Evolutionary conservation across 2,329 filamentous ascomycete genomes (phyloP).

Genomic region (Pseudopyrenochaeta lycopersici): DNA sequence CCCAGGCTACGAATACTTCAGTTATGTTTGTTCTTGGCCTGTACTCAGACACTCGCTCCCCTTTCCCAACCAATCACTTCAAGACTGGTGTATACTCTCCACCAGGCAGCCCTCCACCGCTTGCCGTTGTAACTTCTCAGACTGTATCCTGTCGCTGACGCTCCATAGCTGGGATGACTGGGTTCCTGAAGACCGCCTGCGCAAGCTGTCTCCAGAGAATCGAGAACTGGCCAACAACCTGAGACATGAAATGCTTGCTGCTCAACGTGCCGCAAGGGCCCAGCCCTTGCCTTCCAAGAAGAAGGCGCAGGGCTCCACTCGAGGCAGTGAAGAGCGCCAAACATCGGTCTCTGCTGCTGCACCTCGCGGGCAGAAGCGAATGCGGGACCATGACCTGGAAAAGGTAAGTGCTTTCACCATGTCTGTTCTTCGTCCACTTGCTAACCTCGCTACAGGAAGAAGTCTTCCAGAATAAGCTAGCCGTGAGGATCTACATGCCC

Average conservation of each 20-base stretch:
- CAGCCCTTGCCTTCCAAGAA: constrained; percentile 60
- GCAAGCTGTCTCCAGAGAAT: constrained; percentile 95
- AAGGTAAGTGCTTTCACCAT: constrained; percentile 62
- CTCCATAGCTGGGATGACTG: constrained; percentile 88
- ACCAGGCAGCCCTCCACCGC: neutral
- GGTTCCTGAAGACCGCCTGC: constrained; percentile 91
- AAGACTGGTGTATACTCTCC: constrained; percentile 6
- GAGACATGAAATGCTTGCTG: constrained; percentile 71
- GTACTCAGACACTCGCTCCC: constrained; percentile 11
- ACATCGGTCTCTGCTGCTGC: constrained; percentile 64
- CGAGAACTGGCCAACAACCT: constrained; percentile 83
- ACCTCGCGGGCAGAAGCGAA: constrained; percentile 75
- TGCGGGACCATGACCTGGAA: constrained; percentile 83
- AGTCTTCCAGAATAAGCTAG: constrained; percentile 81
- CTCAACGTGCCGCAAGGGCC: constrained; percentile 59
- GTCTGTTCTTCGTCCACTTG: neutral
- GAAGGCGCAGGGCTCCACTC: constrained; percentile 67
- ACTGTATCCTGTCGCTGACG: constrained; percentile 18
- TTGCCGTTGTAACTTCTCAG: neutral
- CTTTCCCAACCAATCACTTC: constrained; percentile 15
- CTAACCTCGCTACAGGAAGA: constrained; percentile 74
- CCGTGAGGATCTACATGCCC: constrained; percentile 85
- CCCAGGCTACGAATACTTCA: neutral
- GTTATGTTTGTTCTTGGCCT: constrained; percentile 21
- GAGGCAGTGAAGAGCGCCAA: constrained; percentile 81